Base-by-base conservation (phyloP, 2,329 filamentous ascomycete species). In the Penicillium vulpinum region DNA sequence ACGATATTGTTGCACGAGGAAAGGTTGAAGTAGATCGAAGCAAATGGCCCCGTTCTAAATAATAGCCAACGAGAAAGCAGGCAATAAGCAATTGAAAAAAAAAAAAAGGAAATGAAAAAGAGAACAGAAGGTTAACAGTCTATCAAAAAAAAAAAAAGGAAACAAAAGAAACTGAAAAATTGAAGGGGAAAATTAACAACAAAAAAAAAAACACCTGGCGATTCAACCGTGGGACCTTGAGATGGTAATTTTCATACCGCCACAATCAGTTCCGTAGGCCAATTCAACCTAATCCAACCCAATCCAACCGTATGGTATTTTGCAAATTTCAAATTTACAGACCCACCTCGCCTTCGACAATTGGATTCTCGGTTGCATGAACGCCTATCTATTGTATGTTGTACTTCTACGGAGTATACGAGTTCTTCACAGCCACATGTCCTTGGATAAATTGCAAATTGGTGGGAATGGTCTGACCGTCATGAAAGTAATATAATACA, bases 191-290 rank as follows among this genome's bases (percentile, higher is more conserved):
- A 45, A 52, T 39, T 39, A 31, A 45, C 54, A 58, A 38, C 50
- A 56, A 38, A 50, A 44, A 58, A 39, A 33, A 39, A 51, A 53
- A 45, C 46, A 33, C 52, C 54, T 45, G 39, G 38, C 41, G 41
- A n/a, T 36, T 35, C 39, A 31, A 13, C 38, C 39, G 22, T 10
- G 52, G 49, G 9, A 33, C 35, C 7, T 15, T n/a, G 22, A 13
- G 24, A 6, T 13, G 44, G 58, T 58, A 61, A 54, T 63, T 62
- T 62, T 29, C 55, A 64, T 57, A 57, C 57, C 39, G 33, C 40
- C 46, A 56, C 51, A n/a, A n/a, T n/a, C n/a, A n/a, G n/a, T n/a
- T n/a, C n/a, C n/a, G n/a, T n/a, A n/a, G n/a, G n/a, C n/a, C n/a
- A n/a, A n/a, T n/a, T 4, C 21, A 21, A 3, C 46, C 21, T 8